phyloP scores from a whole-genome alignment of 345 rosid genomes.

The Aurinia saxatilis region DNA sequence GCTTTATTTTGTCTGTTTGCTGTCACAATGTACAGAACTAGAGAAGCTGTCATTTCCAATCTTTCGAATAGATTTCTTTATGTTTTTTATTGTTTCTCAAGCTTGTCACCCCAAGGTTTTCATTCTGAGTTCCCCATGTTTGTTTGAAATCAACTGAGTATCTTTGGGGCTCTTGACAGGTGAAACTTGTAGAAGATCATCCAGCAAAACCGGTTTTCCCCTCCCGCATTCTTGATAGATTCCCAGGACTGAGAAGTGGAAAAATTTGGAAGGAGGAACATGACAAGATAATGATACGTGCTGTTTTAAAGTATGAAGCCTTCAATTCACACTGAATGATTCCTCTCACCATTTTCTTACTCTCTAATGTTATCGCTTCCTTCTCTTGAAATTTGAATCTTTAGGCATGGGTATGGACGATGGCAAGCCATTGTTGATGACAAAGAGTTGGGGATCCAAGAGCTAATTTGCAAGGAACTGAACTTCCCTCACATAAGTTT shows the following conservation, averaged over 20 bases:
- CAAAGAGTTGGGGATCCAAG: slow-evolving; percentile 80
- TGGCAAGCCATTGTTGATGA: slow-evolving; percentile 99
- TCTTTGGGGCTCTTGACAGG: slow-evolving; percentile 38
- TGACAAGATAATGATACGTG: slow-evolving; percentile 63
- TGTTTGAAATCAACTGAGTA: not conserved
- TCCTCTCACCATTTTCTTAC: not conserved
- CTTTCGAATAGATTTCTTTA: not conserved
- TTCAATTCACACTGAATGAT: not conserved
- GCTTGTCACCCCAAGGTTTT: not conserved
- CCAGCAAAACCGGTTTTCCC: slow-evolving; percentile 50
- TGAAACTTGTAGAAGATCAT: slow-evolving; percentile 45
- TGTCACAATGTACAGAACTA: not conserved
- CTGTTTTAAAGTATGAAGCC: slow-evolving; percentile 72
- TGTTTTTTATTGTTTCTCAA: not conserved
- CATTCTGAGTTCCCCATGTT: not conserved
- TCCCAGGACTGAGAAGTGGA: slow-evolving; percentile 76
- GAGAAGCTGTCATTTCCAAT: not conserved
- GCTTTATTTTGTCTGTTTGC: not conserved
- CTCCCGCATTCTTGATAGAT: slow-evolving; percentile 59
- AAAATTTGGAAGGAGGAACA: slow-evolving; percentile 92
- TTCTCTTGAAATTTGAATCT: slow-evolving; percentile 5
- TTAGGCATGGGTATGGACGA: slow-evolving; percentile 98
- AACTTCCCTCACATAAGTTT: slow-evolving; percentile 68
- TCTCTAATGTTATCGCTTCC: not conserved
- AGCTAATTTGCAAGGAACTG: slow-evolving; percentile 82